Conservation (phyloP, 2,329 filamentous ascomycete genomes). For the Diaporthe ilicicola region DNA sequence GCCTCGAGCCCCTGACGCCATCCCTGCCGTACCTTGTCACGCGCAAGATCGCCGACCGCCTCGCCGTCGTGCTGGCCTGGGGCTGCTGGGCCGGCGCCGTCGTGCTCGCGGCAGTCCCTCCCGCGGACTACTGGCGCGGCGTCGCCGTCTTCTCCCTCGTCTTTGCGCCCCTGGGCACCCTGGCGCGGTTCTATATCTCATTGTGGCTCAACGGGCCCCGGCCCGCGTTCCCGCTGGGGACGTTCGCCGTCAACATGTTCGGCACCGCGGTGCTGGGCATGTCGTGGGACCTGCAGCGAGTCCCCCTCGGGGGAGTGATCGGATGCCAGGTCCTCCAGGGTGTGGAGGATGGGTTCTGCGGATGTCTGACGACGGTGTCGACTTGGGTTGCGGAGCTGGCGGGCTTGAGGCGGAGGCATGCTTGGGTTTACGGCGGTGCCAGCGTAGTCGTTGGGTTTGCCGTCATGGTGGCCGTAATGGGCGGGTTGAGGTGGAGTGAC, state of each 20-base stretch:
- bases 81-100: slow-evolving; percentile 83
- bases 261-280: slow-evolving; percentile 80
- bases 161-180: slow-evolving; percentile 83
- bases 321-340: slow-evolving; percentile 72
- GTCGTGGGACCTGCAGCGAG: slow-evolving; percentile 81
- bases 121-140: slow-evolving; percentile 76
- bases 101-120: slow-evolving; percentile 76
- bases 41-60: slow-evolving; percentile 70
- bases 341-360: slow-evolving; percentile 74
- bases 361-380: slow-evolving; percentile 71
- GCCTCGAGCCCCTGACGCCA: slow-evolving; percentile 65
- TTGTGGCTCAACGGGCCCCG: slow-evolving; percentile 73
- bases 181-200: slow-evolving; percentile 78
- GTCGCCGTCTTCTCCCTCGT: slow-evolving; percentile 78
- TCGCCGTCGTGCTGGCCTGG: slow-evolving; percentile 71
- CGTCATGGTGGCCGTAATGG: slow-evolving; percentile 76
- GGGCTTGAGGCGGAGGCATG: slow-evolving; percentile 54
- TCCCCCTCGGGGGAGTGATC: slow-evolving; percentile 59
- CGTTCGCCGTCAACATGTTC: slow-evolving; percentile 81
- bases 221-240: slow-evolving; percentile 81
- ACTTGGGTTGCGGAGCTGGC: slow-evolving; percentile 72
- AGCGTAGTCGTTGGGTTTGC: slow-evolving; percentile 69
- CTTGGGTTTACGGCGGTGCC: slow-evolving; percentile 72
- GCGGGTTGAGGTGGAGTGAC: slow-evolving; percentile 74
- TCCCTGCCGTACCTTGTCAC: slow-evolving; percentile 65